Base-by-base conservation (phyloP, 192 early-diverging fungal species). In the Globomyces pollinis-pini region DNA sequence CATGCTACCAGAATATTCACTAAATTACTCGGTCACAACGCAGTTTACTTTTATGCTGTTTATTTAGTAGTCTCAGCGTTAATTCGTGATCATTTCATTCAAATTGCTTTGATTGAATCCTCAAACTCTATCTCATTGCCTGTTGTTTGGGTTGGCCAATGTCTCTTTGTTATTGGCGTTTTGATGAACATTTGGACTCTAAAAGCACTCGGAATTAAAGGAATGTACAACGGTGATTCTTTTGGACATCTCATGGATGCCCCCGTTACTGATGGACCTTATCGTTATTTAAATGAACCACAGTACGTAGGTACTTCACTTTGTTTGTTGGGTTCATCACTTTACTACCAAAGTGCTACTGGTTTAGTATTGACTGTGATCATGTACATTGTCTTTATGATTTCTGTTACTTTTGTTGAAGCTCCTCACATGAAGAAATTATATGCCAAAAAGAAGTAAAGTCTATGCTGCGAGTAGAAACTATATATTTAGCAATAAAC, bases 171-270 rank as follows among this genome's bases (percentile, higher is more conserved):
- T 4, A 51, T 65, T 28, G 79, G 79, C 0, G 52, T 69, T 30
- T 26, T 66, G 13, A 43, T 81, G 58, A 81, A 81, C 60, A 54
- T 80, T 32, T 81, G 79, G 79, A 80, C 77, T 3, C 45, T 81
- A 47, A 76, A 64, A 47, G 79, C 79, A 6, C 68, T 81, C 20
- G 79, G 79, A 38, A 69, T 81, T 57, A 81, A 79, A 58, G 75
- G 75, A 38, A 81, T 80, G 77, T 81, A 81, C 63, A 81, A 81
- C 36, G 79, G 79, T 38, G 77, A 80, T 66, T 69, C 68, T 56
- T 81, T 81, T 63, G 79, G 79, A 4, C 69, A 69, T 57, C 57
- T 77, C 51, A 73, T 81, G 58, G 72, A 74, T 56, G 78, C 72
- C 21, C 79, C 75, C 23, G 77, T 80, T 41, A 66, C 63, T 5